Base-by-base conservation (phyloP, 768 basidiomycete genomes). In the Pleurotus cornucopiae region DNA sequence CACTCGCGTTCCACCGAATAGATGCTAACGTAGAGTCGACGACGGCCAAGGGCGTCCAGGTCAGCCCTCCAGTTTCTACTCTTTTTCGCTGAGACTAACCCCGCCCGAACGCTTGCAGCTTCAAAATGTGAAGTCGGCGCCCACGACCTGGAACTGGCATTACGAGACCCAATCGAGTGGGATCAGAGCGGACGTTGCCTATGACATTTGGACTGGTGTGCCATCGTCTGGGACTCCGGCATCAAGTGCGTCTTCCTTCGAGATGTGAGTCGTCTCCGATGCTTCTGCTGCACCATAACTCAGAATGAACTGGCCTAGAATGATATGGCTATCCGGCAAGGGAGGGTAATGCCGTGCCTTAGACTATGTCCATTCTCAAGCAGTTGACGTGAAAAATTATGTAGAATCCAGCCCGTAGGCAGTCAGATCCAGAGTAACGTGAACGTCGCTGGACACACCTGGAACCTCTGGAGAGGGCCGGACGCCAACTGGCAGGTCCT, bases 251-350 rank as follows among this genome's bases (percentile, higher is more conserved):
- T 81, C 79, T 4, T 75, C 76, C 1, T 83, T 71, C 61, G 82
- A 83, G 63, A 80, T 83, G 80, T 80, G 64, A 43, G 77, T 62
- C 7, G 30, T 34, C 0, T 9, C 30, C 30, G 30, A 34, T 34
- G 30, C 30, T 40, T 30, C 23, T 25, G 43, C 18, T 34, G 30
- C 20, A 16, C 26, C 49, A 12, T 26, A 21, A 21, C 54, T 25
- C 9, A 18, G 14, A 49, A 16, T 18, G 38, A 38, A 44, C 7
- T 37, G 21, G 23, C n/a, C 49, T 57, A 80, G 79, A 54, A 83
- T 83, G 81, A 81, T 83, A 57, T 83, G 82, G 82, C 74, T 83
- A 23, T 82, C 81, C 51, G 76, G 79, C 38, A 72, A 72, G 11
- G 82, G 81, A 63, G 77, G 77, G 81, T 82, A 63, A 57, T 73